Conservation (phyloP, 2,329 filamentous ascomycete genomes). For the Penicillium sp. region DNA sequence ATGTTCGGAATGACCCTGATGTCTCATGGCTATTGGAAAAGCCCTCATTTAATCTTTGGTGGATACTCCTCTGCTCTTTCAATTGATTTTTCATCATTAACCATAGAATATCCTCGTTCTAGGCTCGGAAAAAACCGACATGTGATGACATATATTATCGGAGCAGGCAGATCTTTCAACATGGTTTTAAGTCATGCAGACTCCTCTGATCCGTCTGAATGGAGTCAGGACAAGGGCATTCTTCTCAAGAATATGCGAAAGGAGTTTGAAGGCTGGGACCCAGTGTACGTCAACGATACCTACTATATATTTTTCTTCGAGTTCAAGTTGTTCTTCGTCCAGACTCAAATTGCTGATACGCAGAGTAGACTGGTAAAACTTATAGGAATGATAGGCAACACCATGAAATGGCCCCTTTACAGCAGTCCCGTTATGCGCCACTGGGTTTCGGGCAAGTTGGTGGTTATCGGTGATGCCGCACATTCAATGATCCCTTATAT, state of each 20-base stretch:
- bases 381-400: conserved; percentile 26
- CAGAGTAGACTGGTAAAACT: conserved; percentile 32
- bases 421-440: conserved; percentile 19
- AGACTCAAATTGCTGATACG: not conserved
- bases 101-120: not conserved
- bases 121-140: conserved; percentile 39
- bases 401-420: conserved; percentile 32
- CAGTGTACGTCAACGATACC: conserved; percentile 17
- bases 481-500: conserved; percentile 19
- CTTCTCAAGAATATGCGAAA: conserved; percentile 38
- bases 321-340: too few relatives aligned
- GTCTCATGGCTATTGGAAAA: conserved; percentile 46
- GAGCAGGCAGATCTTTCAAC: conserved; percentile 49
- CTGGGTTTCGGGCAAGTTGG: conserved; percentile 11
- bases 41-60: conserved; percentile 48
- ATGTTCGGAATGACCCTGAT: conserved; percentile 43
- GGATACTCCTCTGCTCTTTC: not conserved
- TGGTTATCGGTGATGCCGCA: conserved; percentile 16
- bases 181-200: conserved; percentile 53
- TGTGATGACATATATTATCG: conserved; percentile 51
- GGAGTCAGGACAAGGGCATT: conserved; percentile 29
- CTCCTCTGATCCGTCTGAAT: conserved; percentile 30
- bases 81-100: not conserved
- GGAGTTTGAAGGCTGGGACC: conserved; percentile 28
- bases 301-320: too few relatives aligned